These are phyloP conservation scores for Penicillium canescens DNA, from an alignment of 495 filamentous ascomycete species.

Conservation along the genomic window DNA sequence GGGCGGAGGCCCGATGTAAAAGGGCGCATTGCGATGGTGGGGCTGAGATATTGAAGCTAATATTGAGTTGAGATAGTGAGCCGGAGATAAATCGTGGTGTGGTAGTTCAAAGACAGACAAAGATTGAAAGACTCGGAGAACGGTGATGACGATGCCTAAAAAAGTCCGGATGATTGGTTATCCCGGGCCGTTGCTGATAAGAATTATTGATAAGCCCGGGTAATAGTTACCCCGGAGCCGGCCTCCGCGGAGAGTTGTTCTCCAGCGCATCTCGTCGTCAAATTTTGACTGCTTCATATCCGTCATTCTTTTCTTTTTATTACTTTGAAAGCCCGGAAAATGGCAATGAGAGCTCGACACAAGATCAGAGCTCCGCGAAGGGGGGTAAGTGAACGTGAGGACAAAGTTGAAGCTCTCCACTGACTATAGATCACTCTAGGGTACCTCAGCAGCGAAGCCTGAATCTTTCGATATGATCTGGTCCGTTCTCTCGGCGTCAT, in stretches of 20 bases:
- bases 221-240: constrained; percentile 8
- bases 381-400: constrained; percentile 51
- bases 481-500: constrained; percentile 68
- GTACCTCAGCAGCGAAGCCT: constrained; percentile 50
- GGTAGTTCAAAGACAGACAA: neutral
- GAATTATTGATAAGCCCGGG: too few relatives aligned
- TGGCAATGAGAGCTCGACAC: constrained; percentile 65
- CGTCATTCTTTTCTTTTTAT: neutral
- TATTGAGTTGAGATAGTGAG: too few relatives aligned
- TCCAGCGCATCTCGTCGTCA: neutral
- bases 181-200: too few relatives aligned
- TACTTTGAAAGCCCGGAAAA: constrained; percentile 29
- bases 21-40: constrained; percentile 16
- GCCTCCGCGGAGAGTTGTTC: constrained; percentile 24
- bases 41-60: too few relatives aligned
- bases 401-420: constrained; percentile 1
- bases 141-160: constrained; percentile 4
- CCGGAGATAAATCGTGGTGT: too few relatives aligned
- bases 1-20: constrained; percentile 22
- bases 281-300: neutral
- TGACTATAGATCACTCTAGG: constrained; percentile 41
- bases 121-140: neutral
- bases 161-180: too few relatives aligned
- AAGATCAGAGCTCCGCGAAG: constrained; percentile 73
- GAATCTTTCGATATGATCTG: constrained; percentile 84